A percentile compares a stretch with the other conserved stretches of the same genome.
These are phyloP conservation scores for Neonectria hederae DNA, from an alignment of 2,329 filamentous ascomycete species.

Conservation along the genomic window DNA sequence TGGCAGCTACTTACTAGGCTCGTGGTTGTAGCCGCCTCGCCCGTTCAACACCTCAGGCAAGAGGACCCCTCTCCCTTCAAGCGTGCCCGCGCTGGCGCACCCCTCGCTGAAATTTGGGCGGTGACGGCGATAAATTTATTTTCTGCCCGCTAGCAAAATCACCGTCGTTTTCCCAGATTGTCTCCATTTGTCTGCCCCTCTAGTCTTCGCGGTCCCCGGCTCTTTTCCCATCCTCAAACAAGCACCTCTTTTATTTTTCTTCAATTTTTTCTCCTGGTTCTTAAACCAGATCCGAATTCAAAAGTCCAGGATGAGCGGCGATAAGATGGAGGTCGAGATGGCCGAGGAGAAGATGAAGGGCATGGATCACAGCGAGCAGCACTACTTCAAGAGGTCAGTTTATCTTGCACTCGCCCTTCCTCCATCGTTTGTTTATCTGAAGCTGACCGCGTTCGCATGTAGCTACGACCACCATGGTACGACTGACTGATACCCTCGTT, in stretches of 20 bases:
- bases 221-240: background rate
- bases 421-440: background rate
- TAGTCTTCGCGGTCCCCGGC: constrained; percentile 4
- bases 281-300: constrained; percentile 8
- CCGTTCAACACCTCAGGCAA: no score
- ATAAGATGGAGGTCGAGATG: constrained; percentile 67
- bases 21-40: background rate
- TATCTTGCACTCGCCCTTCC: constrained; percentile 12
- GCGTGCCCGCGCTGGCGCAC: constrained; percentile 3
- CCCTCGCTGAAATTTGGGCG: constrained; percentile 35
- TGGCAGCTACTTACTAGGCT: no score
- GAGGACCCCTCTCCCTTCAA: background rate
- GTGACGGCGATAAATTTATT: constrained; percentile 45
- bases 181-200: constrained; percentile 24
- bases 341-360: constrained; percentile 72
- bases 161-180: constrained; percentile 26
- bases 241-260: constrained; percentile 1
- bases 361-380: constrained; percentile 94
- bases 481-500: constrained; percentile 27
- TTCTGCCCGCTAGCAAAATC: constrained; percentile 44
- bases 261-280: background rate
- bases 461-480: constrained; percentile 98
- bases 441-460: constrained; percentile 49
- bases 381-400: constrained; percentile 95
- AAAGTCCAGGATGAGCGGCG: constrained; percentile 54